Conservation (phyloP, 495 filamentous ascomycete species). For the Bombardia bombarda region DNA sequence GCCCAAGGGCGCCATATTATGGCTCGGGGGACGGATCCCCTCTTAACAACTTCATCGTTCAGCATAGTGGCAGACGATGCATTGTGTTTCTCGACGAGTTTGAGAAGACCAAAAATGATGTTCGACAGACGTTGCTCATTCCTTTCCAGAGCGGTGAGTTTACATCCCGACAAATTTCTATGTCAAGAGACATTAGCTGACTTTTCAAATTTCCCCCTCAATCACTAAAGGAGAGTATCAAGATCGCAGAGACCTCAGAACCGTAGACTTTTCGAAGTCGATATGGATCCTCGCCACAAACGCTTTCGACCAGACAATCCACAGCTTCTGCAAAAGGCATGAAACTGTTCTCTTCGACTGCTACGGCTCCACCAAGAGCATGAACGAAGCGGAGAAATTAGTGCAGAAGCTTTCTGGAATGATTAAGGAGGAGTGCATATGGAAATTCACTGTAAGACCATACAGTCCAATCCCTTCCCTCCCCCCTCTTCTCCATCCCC, state of each 20-base stretch:
- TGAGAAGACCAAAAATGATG: not conserved
- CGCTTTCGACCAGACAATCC: conserved; percentile 33
- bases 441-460: not conserved
- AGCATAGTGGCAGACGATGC: not conserved
- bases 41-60: not conserved
- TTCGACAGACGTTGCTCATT: not conserved
- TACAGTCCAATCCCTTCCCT: not conserved
- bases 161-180: not conserved
- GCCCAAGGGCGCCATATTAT: not conserved
- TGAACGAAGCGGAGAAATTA: not conserved
- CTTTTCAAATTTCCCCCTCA: not conserved
- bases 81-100: not conserved
- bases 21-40: not conserved
- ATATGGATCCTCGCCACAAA: conserved; percentile 53
- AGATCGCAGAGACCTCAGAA: not conserved
- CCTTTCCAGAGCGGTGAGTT: not conserved
- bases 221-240: not conserved
- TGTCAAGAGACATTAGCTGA: not conserved
- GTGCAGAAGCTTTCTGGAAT: not conserved
- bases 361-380: not conserved
- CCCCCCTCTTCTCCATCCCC: not conserved
- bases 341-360: conserved; percentile 14
- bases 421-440: not conserved
- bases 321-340: conserved; percentile 23
- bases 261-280: conserved; percentile 42